Conservation (phyloP, 108 stramenopile species). For the Discostella stelligeroides region DNA sequence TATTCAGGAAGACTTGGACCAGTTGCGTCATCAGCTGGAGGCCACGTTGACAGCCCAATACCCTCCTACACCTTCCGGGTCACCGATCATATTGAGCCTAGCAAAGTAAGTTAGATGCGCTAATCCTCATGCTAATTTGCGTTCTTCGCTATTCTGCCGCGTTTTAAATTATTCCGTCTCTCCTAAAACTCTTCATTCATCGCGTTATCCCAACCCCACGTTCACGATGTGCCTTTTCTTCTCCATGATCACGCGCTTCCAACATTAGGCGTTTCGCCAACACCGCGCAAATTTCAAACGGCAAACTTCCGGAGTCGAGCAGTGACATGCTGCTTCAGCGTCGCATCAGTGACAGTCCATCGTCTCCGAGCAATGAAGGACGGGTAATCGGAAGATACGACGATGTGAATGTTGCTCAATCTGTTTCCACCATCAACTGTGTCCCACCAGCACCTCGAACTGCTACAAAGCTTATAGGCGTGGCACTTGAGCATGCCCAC, state of each 20-base stretch:
- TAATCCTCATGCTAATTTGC: neutral
- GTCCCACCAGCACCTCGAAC: neutral
- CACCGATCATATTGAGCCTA: slow-evolving; percentile 6
- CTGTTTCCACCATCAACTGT: too few relatives aligned
- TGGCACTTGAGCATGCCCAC: slow-evolving; percentile 3
- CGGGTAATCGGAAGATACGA: neutral
- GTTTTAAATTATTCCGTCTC: too few relatives aligned
- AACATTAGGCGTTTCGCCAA: slow-evolving; percentile 1
- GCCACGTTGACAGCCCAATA: neutral
- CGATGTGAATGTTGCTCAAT: neutral
- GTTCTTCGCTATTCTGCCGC: too few relatives aligned
- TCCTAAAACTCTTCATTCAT: too few relatives aligned
- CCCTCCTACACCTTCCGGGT: neutral
- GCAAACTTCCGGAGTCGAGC: neutral
- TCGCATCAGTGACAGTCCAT: neutral
- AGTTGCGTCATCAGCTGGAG: too few relatives aligned
- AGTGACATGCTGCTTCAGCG: neutral
- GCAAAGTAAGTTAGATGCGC: slow-evolving; percentile 7
- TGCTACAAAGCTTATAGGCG: neutral
- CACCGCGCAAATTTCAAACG: slow-evolving; percentile 10
- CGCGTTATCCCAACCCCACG: neutral
- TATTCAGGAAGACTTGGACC: too few relatives aligned
- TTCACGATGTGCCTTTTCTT: neutral
- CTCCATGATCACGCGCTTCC: neutral
- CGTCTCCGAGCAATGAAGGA: neutral